Evolutionary conservation across 2,329 filamentous ascomycete species (phyloP).

Genomic region (Achaetomium macrosporum): DNA sequence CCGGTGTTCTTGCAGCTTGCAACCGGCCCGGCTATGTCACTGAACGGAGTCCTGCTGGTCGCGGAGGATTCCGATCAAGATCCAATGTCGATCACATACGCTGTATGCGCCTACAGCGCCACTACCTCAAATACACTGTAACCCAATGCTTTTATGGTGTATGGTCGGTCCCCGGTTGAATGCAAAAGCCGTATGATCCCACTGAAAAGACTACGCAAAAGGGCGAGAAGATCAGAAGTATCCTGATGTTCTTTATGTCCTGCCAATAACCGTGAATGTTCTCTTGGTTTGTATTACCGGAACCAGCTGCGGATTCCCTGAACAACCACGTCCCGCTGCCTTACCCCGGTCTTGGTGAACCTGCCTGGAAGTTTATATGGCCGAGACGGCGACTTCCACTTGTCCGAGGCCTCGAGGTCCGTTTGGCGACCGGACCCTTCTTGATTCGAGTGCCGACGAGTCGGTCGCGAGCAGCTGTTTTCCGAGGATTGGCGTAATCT

Average conservation of each 20-base stretch:
- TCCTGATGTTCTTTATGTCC: background rate
- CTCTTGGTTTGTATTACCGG: conserved; percentile 27
- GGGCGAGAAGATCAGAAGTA: no score
- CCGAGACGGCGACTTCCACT: conserved; percentile 14
- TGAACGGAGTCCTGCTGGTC: no score
- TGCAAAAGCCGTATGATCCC: background rate
- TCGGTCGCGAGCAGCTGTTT: conserved; percentile 21
- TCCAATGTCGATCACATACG: no score
- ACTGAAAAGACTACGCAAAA: no score
- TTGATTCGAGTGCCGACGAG: conserved; percentile 9
- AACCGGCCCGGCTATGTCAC: no score
- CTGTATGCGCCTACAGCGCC: no score
- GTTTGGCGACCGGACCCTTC: no score
- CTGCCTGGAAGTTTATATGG: conserved; percentile 27
- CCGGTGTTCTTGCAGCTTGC: no score
- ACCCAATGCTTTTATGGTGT: no score
- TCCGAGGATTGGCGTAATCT: conserved; percentile 19
- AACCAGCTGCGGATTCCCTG: conserved; percentile 42
- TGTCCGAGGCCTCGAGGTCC: background rate
- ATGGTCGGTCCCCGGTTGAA: no score
- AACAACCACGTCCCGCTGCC: conserved; percentile 35
- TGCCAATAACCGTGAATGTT: background rate
- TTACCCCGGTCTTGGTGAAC: conserved; percentile 33
- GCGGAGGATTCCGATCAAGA: no score
- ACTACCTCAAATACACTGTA: no score